Base-by-base conservation (phyloP, 2,329 filamentous ascomycete genomes). In the Macrophomina pseudophaseolina region DNA sequence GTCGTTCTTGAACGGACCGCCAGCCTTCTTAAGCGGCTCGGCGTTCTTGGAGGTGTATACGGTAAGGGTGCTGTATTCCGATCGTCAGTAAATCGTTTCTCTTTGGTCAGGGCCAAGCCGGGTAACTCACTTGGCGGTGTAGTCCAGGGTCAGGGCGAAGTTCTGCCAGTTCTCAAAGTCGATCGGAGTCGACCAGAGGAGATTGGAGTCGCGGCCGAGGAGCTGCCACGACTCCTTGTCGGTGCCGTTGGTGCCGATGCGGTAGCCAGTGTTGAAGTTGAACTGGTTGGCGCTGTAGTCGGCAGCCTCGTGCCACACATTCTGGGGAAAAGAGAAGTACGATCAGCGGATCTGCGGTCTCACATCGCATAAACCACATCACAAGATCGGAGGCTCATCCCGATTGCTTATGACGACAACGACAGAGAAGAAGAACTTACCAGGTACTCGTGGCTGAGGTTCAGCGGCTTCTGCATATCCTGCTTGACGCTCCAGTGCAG, bases 361-460 rank as follows among this genome's bases (percentile, higher is more conserved):
- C 56, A 33, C 35, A 30, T 8, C 28, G 12, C 16, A 6, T 5
- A 8, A 16, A 38, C 35, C 35, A 23, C 23, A 38, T 38, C 35
- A 12, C 35, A 7, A 38, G 23, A 23, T 23, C 23, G 23, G 23
- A 23, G 3, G 23, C 23, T 23, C 23, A 23, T 23, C 23, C 23
- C 23, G 23, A 23, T 23, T 23, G 23, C 23, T 23, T 23, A 23
- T 1, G 5, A 30, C 16, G 12, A 23, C 14, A 5, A 52, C 30
- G 28, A n/a, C 9, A n/a, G 33, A 53, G 33, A 12, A 14, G 38
- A 40, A 48, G 83, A 33, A 84, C 82, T 79, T 52, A 87, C 81
- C 73, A 87, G 80, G 76, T 89, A 89, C 77, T 89, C 86, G 74
- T 89, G 87, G 7, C 83, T 84, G 64, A 85, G 76, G 78, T 90